Percentiles rank a stretch among this genome's conserved stretches.
phyloP scores from a whole-genome alignment of 371 early-diverging fungal genomes.

The Capillidium heterosporum region DNA sequence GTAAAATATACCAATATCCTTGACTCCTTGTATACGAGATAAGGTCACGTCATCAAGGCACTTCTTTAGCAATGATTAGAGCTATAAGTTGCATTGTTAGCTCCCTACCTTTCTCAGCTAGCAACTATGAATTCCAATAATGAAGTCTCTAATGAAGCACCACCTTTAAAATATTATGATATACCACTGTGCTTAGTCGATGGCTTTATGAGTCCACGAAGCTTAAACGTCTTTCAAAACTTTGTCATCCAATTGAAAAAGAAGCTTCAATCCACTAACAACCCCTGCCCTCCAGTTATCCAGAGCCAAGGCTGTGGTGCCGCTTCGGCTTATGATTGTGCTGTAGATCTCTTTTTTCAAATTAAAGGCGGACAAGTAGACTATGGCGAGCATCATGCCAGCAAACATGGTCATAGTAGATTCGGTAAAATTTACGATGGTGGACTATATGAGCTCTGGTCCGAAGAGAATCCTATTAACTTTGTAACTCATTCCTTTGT shows the following conservation, averaged over 20 bases:
- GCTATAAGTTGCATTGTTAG: too few relatives aligned
- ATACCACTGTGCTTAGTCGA: constrained; percentile 1
- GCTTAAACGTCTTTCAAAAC: not conserved
- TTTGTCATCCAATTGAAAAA: not conserved
- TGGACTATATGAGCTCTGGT: not conserved
- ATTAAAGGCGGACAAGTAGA: not conserved
- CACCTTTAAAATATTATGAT: too few relatives aligned
- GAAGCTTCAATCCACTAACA: not conserved
- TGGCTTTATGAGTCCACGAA: constrained; percentile 7
- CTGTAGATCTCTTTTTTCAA: not conserved
- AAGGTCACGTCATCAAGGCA: too few relatives aligned
- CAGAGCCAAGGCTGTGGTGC: not conserved
- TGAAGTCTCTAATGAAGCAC: too few relatives aligned
- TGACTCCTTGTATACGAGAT: too few relatives aligned
- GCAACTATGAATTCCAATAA: too few relatives aligned
- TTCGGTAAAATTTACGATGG: not conserved
- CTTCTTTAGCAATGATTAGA: too few relatives aligned
- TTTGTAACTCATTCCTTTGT: not conserved
- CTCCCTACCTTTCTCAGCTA: too few relatives aligned
- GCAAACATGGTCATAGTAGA: not conserved
- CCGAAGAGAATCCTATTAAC: not conserved
- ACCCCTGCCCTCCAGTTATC: not conserved
- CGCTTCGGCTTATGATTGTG: not conserved
- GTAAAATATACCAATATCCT: too few relatives aligned
- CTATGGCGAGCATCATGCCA: not conserved